Base-by-base conservation (phyloP, 352 stramenopile genomes). In the Phytophthora agathidicida region DNA sequence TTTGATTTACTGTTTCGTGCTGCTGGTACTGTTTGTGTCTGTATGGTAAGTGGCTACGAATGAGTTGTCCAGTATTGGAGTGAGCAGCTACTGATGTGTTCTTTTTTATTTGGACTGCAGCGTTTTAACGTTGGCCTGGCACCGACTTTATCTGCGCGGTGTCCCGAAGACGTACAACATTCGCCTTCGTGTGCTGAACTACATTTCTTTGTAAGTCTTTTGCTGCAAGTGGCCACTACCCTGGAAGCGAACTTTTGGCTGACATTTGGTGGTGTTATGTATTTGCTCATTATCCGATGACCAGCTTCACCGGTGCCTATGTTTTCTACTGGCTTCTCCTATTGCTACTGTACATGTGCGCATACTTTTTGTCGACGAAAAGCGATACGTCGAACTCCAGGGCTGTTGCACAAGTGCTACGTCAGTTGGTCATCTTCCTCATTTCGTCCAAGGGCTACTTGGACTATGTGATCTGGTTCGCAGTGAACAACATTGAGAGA, bases 381-480 rank as follows among this genome's bases (percentile, higher is more conserved):
- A 88, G 77, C 49, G 60, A 88, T 16, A 70, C 66, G 8, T 86
- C 73, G 2, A 66, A 84, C 59, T 83, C 64, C n/a, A 70, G 56
- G 51, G 77, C 71, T 2, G 65, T 91, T 42, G 83, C 86, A 3
- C 77, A 96, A 54, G 83, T 94, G 19, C 53, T 96, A 16, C 81
- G 84, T 33, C 86, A 96, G 53, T 66, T 96, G 22, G 84, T 96
- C 7, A 78, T 77, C 3, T 96, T 96, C 53, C 60, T 94, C 1
- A 92, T 96, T 47, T 68, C 85, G 5, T 91, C 82, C 6, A 94
- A 91, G 46, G 85, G 85, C 3, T 96, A 94, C 48, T 50, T 94
- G 27, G 86, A 96, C 61, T 96, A 90, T 48, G 86, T 96, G 20
- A 94, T 96, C 54, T 96, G 87, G 87, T 96, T 96, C 35, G 86